Evolutionary conservation across 2,329 filamentous ascomycete genomes (phyloP).

Genomic region (Chalaropsis thielavioides): DNA sequence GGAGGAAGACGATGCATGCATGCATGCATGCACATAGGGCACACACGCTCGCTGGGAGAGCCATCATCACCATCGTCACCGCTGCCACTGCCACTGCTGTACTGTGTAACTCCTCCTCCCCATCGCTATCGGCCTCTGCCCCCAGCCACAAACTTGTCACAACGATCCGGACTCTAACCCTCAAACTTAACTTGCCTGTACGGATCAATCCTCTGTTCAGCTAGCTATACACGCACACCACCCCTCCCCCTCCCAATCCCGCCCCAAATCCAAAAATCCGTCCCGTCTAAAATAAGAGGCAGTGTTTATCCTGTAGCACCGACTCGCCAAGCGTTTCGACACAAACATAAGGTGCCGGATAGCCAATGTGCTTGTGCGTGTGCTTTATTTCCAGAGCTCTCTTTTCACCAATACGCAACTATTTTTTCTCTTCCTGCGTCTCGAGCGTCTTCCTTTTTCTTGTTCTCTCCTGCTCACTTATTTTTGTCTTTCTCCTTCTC

Average conservation of each 20-base stretch:
- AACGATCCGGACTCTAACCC: no score
- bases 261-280: background rate
- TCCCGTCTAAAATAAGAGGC: constrained; percentile 6
- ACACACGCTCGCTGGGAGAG: no score
- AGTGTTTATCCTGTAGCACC: constrained; percentile 6
- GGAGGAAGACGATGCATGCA: background rate
- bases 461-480: background rate
- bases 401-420: background rate
- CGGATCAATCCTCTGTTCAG: background rate
- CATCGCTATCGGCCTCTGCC: no score
- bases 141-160: no score
- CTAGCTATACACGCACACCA: background rate
- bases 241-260: background rate
- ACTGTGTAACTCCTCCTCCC: no score
- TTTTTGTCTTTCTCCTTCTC: constrained; percentile 3
- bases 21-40: no score
- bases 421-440: constrained; percentile 9
- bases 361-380: background rate
- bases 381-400: background rate
- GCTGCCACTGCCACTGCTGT: no score
- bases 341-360: background rate
- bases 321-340: background rate
- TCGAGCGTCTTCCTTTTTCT: constrained; percentile 7
- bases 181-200: background rate
- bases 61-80: no score